A percentile compares a stretch with the other conserved stretches of the same genome.
phyloP scores from a whole-genome alignment of 2,329 filamentous ascomycete genomes.

The Ceratocystis colombiana region DNA sequence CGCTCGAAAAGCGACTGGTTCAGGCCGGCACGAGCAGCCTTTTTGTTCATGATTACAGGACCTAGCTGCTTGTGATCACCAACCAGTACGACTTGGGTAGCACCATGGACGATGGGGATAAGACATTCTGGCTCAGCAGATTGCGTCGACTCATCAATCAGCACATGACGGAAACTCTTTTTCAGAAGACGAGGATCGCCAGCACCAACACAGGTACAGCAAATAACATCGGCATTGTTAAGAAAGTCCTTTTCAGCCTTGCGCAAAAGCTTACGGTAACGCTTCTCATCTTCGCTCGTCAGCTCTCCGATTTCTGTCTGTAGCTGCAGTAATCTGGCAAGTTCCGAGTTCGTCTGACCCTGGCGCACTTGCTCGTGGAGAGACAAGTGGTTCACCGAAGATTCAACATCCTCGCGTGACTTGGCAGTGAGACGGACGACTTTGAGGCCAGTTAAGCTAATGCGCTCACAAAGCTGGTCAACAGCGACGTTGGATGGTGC shows the following conservation, averaged over 20 bases:
- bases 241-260: conserved; percentile 91
- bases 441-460: conserved; percentile 88
- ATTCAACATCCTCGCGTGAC: conserved; percentile 96
- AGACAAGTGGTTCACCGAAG: conserved; percentile 90
- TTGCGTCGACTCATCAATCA: conserved; percentile 97
- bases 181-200: conserved; percentile 91
- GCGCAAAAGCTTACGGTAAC: conserved; percentile 90
- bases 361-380: conserved; percentile 95
- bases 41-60: conserved; percentile 99
- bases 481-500: conserved; percentile 97
- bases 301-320: conserved; percentile 87
- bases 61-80: conserved; percentile 97
- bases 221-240: conserved; percentile 92
- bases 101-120: conserved; percentile 93
- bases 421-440: conserved; percentile 97
- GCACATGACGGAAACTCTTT: conserved; percentile 94
- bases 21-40: conserved; percentile 90
- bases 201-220: conserved; percentile 95
- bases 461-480: conserved; percentile 93
- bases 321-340: conserved; percentile 83
- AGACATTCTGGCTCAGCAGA: conserved; percentile 97
- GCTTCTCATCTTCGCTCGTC: conserved; percentile 94
- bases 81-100: conserved; percentile 97
- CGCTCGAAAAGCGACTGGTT: conserved; percentile 99
- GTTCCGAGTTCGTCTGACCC: conserved; percentile 90